These are phyloP conservation scores for Flaveria bidentis DNA, from an alignment of 129 eudicot species.

Conservation along the genomic window DNA sequence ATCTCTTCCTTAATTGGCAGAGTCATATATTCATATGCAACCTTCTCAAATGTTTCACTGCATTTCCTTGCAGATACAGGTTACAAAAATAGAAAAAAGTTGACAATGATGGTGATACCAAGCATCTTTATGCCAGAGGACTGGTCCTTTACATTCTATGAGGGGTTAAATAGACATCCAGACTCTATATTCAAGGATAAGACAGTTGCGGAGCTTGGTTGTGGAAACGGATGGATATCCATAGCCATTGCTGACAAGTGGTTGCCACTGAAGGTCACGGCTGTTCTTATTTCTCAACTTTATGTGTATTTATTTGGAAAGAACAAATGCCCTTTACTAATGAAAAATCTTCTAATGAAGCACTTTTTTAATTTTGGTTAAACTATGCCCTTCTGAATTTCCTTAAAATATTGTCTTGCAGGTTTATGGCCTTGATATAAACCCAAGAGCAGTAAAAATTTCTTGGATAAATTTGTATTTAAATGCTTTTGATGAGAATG, in stretches of 20 bases:
- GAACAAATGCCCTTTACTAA: background rate
- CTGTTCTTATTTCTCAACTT: conserved; percentile 1
- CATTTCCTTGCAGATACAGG: conserved; percentile 47
- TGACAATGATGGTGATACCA: conserved; percentile 94
- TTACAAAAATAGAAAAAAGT: conserved; percentile 64
- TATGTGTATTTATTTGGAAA: background rate
- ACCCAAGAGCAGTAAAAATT: conserved; percentile 92
- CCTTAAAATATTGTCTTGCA: conserved; percentile 33
- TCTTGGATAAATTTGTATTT: conserved; percentile 93
- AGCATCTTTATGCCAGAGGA: conserved; percentile 98
- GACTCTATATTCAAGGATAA: conserved; percentile 89
- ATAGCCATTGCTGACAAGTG: conserved; percentile 97
- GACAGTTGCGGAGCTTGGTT: conserved; percentile 91
- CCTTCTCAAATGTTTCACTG: background rate
- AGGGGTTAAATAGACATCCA: conserved; percentile 89
- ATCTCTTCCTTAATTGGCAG: background rate
- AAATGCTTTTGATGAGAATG: conserved; percentile 91
- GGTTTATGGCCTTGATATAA: conserved; percentile 97
- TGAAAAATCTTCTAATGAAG: background rate
- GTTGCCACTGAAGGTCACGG: conserved; percentile 58
- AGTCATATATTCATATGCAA: background rate
- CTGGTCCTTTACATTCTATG: conserved; percentile 95
- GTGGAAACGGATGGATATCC: conserved; percentile 99
- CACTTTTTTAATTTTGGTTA: background rate
- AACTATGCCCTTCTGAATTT: conserved; percentile 15